Evolutionary conservation across 331 rosid species (phyloP).

Genomic region (Acacia concinna): DNA sequence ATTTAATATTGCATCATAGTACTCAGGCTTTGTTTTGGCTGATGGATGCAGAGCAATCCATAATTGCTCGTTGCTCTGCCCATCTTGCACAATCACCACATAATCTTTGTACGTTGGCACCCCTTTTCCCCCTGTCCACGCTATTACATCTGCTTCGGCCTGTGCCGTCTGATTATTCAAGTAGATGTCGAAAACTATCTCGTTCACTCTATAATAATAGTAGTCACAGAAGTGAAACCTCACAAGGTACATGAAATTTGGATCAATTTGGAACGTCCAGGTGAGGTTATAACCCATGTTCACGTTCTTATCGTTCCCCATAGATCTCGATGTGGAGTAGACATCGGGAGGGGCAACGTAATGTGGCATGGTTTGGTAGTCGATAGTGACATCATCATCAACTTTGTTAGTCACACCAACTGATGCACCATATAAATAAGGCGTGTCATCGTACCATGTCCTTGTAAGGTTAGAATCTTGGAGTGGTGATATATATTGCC

Average conservation of each 20-base stretch:
- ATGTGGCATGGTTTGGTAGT: conserved; percentile 46
- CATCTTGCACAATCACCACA: conserved; percentile 30
- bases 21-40: conserved; percentile 36
- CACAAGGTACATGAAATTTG: conserved; percentile 66
- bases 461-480: conserved; percentile 68
- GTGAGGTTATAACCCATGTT: conserved; percentile 66
- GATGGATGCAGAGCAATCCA: conserved; percentile 74
- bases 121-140: conserved; percentile 57
- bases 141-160: conserved; percentile 58
- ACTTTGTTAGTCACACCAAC: conserved; percentile 50
- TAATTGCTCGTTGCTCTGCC: conserved; percentile 40
- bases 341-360: conserved; percentile 60
- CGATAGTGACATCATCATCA: conserved; percentile 29
- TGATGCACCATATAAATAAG: conserved; percentile 61
- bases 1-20: conserved; percentile 60
- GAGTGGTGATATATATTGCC: conserved; percentile 62
- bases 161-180: conserved; percentile 77
- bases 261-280: conserved; percentile 78
- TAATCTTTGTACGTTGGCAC: conserved; percentile 66
- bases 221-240: conserved; percentile 87
- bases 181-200: conserved; percentile 59
- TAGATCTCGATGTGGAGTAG: conserved; percentile 64
- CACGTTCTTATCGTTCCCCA: conserved; percentile 47
- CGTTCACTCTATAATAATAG: conserved; percentile 37
- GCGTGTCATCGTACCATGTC: conserved; percentile 77